Evolutionary conservation across 2,329 filamentous ascomycete species (phyloP).

Genomic region (Xylaria sp.): DNA sequence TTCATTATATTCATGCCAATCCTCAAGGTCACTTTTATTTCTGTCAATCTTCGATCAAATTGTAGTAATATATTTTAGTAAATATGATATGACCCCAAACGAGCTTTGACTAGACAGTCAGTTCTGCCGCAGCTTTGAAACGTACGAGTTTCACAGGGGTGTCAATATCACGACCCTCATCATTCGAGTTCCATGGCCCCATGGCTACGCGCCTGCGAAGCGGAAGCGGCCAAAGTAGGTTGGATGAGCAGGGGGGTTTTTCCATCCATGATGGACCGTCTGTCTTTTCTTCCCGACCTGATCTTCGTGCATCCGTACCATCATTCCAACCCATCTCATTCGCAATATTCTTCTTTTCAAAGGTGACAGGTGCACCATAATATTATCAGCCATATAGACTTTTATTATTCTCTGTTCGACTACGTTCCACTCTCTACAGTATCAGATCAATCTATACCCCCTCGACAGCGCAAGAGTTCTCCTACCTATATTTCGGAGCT

Average conservation of each 20-base stretch:
- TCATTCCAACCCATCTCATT: slow-evolving; percentile 8
- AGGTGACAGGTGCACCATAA: slow-evolving; percentile 40
- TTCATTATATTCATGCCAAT: background rate
- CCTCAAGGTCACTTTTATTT: background rate
- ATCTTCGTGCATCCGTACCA: slow-evolving; percentile 29
- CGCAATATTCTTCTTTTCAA: slow-evolving; percentile 26
- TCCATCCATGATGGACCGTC: slow-evolving; percentile 3
- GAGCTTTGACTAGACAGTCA: slow-evolving; percentile 47
- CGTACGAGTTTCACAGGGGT: slow-evolving; percentile 51
- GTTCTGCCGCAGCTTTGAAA: slow-evolving; percentile 61
- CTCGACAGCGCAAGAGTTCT: background rate
- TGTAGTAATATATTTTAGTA: slow-evolving; percentile 8
- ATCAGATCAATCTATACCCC: slow-evolving; percentile 11
- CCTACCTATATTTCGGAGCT: background rate
- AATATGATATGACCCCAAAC: slow-evolving; percentile 32
- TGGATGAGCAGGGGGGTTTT: slow-evolving; percentile 8
- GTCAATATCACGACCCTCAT: slow-evolving; percentile 33
- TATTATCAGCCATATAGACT: slow-evolving; percentile 22
- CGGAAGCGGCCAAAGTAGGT: slow-evolving; percentile 9
- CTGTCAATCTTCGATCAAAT: background rate
- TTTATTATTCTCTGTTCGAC: slow-evolving; percentile 7
- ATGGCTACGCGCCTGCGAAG: slow-evolving; percentile 17
- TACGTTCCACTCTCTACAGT: background rate
- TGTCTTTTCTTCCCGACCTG: slow-evolving; percentile 29
- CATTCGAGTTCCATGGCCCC: slow-evolving; percentile 24